These are phyloP conservation scores for Colletotrichum salicis DNA, from an alignment of 2,329 filamentous ascomycete genomes.

Conservation along the genomic window DNA sequence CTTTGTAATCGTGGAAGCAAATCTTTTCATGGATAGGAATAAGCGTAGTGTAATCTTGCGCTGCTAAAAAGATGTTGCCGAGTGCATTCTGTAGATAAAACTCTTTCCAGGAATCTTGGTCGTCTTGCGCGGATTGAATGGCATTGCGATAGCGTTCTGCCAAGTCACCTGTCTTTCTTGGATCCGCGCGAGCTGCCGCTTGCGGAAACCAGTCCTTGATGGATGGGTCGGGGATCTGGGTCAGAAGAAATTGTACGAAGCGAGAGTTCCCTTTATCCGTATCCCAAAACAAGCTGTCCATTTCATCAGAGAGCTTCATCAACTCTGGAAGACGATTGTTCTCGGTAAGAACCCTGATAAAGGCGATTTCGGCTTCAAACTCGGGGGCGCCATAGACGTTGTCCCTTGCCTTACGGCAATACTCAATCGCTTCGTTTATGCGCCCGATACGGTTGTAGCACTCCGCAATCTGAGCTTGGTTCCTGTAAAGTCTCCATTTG, in stretches of 20 bases:
- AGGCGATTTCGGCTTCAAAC: conserved; percentile 51
- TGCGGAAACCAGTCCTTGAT: conserved; percentile 52
- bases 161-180: conserved; percentile 43
- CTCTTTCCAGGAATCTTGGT: conserved; percentile 49
- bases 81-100: conserved; percentile 51
- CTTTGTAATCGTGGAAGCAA: conserved; percentile 50
- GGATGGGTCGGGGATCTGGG: conserved; percentile 45
- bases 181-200: conserved; percentile 48
- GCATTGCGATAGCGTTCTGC: conserved; percentile 44
- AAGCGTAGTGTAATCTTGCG: conserved; percentile 47
- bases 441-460: conserved; percentile 48
- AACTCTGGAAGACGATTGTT: conserved; percentile 50
- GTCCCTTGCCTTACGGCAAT: conserved; percentile 50
- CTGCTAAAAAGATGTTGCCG: conserved; percentile 48
- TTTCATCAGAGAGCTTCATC: conserved; percentile 47
- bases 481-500: conserved; percentile 54
- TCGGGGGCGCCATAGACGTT: conserved; percentile 43
- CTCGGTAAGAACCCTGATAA: conserved; percentile 49
- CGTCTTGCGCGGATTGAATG: conserved; percentile 45
- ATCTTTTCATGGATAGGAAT: conserved; percentile 50
- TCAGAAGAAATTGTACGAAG: conserved; percentile 49
- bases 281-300: conserved; percentile 40
- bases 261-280: conserved; percentile 40
- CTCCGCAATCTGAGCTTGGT: conserved; percentile 50
- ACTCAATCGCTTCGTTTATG: conserved; percentile 46